Base-by-base conservation (phyloP, 2,329 filamentous ascomycete genomes). In the Paraphaeosphaeria minitans region DNA sequence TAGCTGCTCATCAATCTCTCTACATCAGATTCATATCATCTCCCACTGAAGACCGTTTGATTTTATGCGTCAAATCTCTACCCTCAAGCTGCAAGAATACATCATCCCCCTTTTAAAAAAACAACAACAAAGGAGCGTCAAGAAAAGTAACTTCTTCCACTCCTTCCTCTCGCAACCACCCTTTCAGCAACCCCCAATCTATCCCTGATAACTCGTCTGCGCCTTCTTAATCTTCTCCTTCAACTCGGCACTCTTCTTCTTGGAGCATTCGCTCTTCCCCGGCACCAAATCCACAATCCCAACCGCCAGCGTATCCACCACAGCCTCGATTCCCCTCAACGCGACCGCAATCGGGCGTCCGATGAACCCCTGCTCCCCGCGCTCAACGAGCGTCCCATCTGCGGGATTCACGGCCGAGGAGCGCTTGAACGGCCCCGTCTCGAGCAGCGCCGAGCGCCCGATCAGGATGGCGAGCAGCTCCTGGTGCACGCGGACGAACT, bases 401-500 rank as follows among this genome's bases (percentile, higher is more conserved):
- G 19, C 42, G 8, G 21, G n/a, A 33, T n/a, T 35, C 21, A 37
- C 9, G 9, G 9, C 35, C 2, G 35, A 12, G 10, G 35, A 37
- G 16, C 55, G 35, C 41, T 39, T 46, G 13, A 52, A 16, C 1
- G 55, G 55, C 7, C 55, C 48, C 27, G 39, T 31, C 35, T 42
- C 29, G 3, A 63, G 47, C 16, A 63, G 39, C 0, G 55, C 58
- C 27, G 58, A 24, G 1, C 55, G 60, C 7, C 60, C 60, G 33
- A 63, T 60, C 4, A 63, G 24, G 22, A 63, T 63, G 41, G 55
- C 47, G 14, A 63, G 55, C 6, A 63, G 46, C 5, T 58, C 60
- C 55, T 63, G 60, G 29, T 63, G 60, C 3, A 60, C 57, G 24
- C 54, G 39, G 9, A 60, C 58, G 27, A 63, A 63, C 27, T 55